A percentile compares a stretch with the other conserved stretches of the same genome.
Conservation (phyloP, 2,329 filamentous ascomycete species). For the Bisporella sp. region DNA sequence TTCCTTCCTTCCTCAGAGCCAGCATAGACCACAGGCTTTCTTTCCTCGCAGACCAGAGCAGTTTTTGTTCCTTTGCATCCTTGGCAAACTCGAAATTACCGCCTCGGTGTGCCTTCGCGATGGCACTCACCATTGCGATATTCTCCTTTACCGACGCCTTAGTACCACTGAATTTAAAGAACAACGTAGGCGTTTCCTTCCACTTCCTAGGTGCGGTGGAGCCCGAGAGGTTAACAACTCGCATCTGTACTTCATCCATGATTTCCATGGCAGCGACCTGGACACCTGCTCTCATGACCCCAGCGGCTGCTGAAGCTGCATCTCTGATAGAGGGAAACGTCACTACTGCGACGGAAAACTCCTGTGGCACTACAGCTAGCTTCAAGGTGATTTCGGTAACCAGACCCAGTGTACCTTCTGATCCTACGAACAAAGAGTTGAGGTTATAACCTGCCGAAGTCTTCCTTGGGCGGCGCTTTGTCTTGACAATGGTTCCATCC, state of each 20-base stretch:
- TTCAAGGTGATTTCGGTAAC: conserved; percentile 82
- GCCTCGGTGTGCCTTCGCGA: conserved; percentile 58
- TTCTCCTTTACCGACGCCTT: conserved; percentile 73
- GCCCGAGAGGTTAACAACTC: conserved; percentile 68
- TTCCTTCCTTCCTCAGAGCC: conserved; percentile 55
- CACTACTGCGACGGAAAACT: conserved; percentile 72
- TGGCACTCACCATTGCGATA: conserved; percentile 58
- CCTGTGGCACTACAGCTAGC: conserved; percentile 67
- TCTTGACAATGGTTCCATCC: conserved; percentile 84
- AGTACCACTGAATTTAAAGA: conserved; percentile 83
- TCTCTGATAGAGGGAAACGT: conserved; percentile 72
- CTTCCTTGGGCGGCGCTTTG: conserved; percentile 68
- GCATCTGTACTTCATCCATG: conserved; percentile 87
- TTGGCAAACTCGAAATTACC: conserved; percentile 71
- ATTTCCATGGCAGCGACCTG: conserved; percentile 50
- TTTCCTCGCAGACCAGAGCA: conserved; percentile 76
- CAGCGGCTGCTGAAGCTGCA: conserved; percentile 66
- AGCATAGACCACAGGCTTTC: conserved; percentile 82
- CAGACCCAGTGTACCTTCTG: conserved; percentile 73
- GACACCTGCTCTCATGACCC: conserved; percentile 58
- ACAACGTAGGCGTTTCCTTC: conserved; percentile 71
- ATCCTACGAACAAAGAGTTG: conserved; percentile 72
- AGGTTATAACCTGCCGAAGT: conserved; percentile 80
- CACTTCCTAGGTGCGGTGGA: conserved; percentile 62
- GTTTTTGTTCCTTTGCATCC: conserved; percentile 61